phyloP scores from a whole-genome alignment of 2,329 filamentous ascomycete genomes.

The Fusarium siculi region DNA sequence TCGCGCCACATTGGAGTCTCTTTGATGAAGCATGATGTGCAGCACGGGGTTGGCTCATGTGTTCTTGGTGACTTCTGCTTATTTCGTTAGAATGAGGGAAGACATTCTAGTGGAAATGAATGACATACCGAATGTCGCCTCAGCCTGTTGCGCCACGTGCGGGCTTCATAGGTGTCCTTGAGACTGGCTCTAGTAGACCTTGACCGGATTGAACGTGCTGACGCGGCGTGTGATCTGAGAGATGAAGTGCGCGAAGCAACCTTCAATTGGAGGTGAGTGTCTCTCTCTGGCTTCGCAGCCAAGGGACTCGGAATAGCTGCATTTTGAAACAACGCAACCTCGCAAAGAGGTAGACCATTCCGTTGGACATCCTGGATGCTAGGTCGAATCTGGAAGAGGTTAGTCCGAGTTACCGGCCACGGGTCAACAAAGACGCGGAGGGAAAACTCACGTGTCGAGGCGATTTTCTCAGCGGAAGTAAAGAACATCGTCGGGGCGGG shows the following conservation, averaged over 20 bases:
- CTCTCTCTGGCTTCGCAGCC: neutral
- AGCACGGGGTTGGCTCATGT: neutral
- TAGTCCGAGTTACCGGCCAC: neutral
- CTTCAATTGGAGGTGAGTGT: neutral
- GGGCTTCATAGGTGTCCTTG: conserved; percentile 17
- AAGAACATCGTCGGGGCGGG: conserved; percentile 14
- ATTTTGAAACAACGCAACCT: conserved; percentile 15
- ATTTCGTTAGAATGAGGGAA: neutral
- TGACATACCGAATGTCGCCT: conserved; percentile 13
- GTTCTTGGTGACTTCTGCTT: conserved; percentile 1
- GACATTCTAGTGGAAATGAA: neutral
- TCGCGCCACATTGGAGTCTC: conserved; percentile 21
- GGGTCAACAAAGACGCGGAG: conserved; percentile 7
- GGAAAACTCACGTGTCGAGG: conserved; percentile 4
- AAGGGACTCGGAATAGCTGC: conserved; percentile 2
- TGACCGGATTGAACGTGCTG: neutral
- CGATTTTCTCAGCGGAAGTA: neutral
- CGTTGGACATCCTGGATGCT: conserved; percentile 4
- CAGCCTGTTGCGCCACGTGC: conserved; percentile 20
- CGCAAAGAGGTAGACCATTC: conserved; percentile 5
- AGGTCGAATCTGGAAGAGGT: conserved; percentile 5
- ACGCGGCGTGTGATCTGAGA: neutral
- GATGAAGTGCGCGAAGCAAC: neutral
- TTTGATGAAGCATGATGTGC: conserved; percentile 21
- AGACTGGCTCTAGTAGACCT: neutral